These are phyloP conservation scores for Gymnopilus junonius DNA, from an alignment of 768 basidiomycete species.

Conservation along the genomic window DNA sequence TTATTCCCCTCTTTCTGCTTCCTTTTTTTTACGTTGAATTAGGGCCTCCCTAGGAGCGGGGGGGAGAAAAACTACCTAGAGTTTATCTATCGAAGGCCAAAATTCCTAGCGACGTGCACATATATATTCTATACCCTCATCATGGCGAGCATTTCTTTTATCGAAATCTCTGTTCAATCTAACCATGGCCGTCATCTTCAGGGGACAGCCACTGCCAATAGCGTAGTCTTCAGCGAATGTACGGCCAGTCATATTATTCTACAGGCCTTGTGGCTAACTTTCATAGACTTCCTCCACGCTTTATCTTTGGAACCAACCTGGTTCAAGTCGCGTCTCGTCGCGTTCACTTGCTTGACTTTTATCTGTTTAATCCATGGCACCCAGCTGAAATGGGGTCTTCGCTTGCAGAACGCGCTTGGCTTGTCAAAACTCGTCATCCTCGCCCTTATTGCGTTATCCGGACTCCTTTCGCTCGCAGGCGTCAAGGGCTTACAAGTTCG, in stretches of 20 bases:
- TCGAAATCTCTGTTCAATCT: not conserved
- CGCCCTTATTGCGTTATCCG: conserved; percentile 52
- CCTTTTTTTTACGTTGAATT: not conserved
- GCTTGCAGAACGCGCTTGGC: conserved; percentile 67
- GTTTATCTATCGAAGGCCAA: conserved; percentile 66
- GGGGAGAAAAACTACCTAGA: conserved; percentile 82
- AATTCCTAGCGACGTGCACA: conserved; percentile 61
- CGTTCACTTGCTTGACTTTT: conserved; percentile 59
- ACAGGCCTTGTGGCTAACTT: not conserved
- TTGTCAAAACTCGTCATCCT: conserved; percentile 64
- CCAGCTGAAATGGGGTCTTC: conserved; percentile 56
- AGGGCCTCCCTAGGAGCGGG: conserved; percentile 73
- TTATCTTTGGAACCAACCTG: conserved; percentile 48
- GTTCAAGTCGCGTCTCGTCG: conserved; percentile 54
- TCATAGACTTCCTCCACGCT: conserved; percentile 63
- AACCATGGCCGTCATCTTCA: conserved; percentile 24
- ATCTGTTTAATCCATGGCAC: conserved; percentile 61
- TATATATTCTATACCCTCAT: conserved; percentile 63
- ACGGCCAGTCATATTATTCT: conserved; percentile 11
- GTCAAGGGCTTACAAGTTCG: conserved; percentile 53
- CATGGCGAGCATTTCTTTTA: conserved; percentile 43
- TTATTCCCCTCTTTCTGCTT: not conserved
- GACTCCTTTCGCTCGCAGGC: conserved; percentile 53
- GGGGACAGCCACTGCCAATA: conserved; percentile 63
- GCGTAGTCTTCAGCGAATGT: conserved; percentile 79